Conservation (phyloP, 208 protist species). For the Angomonas ambiguus region DNA sequence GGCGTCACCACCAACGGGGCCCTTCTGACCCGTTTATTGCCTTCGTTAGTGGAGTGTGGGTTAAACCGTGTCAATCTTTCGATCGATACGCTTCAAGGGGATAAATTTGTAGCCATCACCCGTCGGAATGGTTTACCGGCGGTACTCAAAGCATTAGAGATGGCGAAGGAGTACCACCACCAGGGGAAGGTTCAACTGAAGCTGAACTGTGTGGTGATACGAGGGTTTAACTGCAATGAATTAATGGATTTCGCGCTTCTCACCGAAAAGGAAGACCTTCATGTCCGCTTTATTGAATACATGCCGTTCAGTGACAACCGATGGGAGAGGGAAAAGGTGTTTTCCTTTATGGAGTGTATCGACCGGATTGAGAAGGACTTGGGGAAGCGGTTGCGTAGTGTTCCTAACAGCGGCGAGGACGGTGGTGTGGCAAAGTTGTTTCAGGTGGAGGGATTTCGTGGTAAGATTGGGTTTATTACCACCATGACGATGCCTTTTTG, state of each 20-base stretch:
- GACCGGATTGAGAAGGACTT: neutral
- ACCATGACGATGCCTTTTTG: constrained; percentile 2
- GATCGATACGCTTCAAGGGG: neutral
- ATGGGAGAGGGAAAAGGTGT: constrained; percentile 6
- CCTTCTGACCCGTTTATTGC: neutral
- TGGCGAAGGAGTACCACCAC: neutral
- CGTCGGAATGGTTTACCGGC: neutral
- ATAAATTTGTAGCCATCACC: neutral
- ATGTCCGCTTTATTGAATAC: neutral
- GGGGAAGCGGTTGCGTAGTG: neutral
- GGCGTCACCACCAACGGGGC: neutral
- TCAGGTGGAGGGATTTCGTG: neutral
- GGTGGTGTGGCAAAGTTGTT: constrained; percentile 1
- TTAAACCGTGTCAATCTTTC: neutral
- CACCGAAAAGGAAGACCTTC: neutral
- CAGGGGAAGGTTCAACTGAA: neutral
- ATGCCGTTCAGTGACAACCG: constrained; percentile 4
- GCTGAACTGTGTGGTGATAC: neutral
- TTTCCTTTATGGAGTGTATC: constrained; percentile 5
- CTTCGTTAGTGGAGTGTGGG: neutral
- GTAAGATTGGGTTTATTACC: neutral
- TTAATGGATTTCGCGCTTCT: neutral
- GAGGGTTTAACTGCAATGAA: neutral
- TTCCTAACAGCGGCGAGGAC: neutral
- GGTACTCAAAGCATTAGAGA: neutral